Percentiles rank a stretch among this genome's conserved stretches.
These are phyloP conservation scores for Rhizopogon parksii DNA, from an alignment of 1,284 basidiomycete genomes.

Conservation along the genomic window DNA sequence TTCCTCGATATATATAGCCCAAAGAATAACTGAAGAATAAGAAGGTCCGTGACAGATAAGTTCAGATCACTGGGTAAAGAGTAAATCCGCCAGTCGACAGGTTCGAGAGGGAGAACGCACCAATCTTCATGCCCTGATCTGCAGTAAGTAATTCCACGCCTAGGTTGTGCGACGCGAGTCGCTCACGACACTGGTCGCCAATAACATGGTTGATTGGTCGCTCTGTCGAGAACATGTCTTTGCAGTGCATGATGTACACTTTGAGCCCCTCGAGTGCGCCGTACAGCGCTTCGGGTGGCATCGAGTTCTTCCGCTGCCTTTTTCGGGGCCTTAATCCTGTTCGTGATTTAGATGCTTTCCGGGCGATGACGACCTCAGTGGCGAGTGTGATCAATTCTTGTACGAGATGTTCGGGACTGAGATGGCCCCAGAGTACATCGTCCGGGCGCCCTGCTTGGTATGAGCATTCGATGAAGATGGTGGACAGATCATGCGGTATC, in stretches of 20 bases:
- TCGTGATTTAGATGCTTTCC: conserved; percentile 19
- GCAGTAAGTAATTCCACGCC: conserved; percentile 59
- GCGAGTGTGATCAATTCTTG: conserved; percentile 63
- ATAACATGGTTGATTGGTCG: conserved; percentile 53
- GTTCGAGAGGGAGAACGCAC: conserved; percentile 35
- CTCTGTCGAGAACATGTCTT: conserved; percentile 50
- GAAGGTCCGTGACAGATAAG: not conserved
- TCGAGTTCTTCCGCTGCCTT: conserved; percentile 37
- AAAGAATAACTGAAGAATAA: conserved; percentile 7
- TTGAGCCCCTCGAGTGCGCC: conserved; percentile 51
- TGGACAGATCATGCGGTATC: conserved; percentile 53
- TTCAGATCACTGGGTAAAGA: conserved; percentile 19
- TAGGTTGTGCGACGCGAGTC: conserved; percentile 49
- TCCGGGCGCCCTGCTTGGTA: conserved; percentile 61
- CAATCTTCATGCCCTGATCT: conserved; percentile 67
- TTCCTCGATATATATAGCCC: conserved; percentile 11
- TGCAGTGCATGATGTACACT: conserved; percentile 76
- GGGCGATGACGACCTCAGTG: conserved; percentile 49
- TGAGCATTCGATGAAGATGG: conserved; percentile 81
- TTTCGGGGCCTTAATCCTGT: conserved; percentile 37
- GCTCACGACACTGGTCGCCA: conserved; percentile 49
- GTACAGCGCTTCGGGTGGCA: conserved; percentile 35
- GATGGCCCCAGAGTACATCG: conserved; percentile 65
- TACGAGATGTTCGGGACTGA: conserved; percentile 65
- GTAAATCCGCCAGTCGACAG: not conserved